Evolutionary conservation across 2,329 filamentous ascomycete species (phyloP).

Genomic region (Onygena corvina): DNA sequence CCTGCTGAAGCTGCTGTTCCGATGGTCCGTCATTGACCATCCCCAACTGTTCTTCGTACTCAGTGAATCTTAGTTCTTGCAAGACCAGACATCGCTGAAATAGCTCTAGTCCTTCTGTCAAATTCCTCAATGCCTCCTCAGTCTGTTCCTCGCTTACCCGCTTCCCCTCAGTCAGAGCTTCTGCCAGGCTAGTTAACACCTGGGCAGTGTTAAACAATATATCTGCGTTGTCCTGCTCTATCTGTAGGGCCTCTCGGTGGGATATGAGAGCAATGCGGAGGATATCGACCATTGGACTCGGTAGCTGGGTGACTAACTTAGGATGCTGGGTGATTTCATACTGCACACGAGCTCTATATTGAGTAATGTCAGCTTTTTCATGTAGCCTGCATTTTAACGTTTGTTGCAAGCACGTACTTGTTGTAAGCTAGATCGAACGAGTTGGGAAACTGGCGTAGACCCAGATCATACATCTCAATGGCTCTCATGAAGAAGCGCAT

Average conservation of each 20-base stretch:
- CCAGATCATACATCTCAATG: slow-evolving; percentile 54
- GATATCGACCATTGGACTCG: slow-evolving; percentile 41
- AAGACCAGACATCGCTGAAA: slow-evolving; percentile 46
- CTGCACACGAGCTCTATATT: slow-evolving; percentile 53
- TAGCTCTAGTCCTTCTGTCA: slow-evolving; percentile 51
- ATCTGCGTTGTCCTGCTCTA: slow-evolving; percentile 54
- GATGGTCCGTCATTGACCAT: slow-evolving; percentile 25
- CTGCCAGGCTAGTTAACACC: slow-evolving; percentile 54
- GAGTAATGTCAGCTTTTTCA: neutral
- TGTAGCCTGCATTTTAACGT: neutral
- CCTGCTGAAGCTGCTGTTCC: slow-evolving; percentile 5
- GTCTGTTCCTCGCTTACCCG: slow-evolving; percentile 33
- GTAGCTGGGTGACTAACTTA: slow-evolving; percentile 48
- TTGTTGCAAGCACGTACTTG: slow-evolving; percentile 40
- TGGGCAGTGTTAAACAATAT: slow-evolving; percentile 61
- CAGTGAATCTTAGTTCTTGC: slow-evolving; percentile 40
- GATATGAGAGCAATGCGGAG: slow-evolving; percentile 51
- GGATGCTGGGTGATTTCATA: slow-evolving; percentile 58
- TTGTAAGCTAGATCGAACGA: slow-evolving; percentile 65
- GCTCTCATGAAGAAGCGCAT: slow-evolving; percentile 49
- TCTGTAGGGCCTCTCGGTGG: slow-evolving; percentile 48
- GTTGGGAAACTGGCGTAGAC: slow-evolving; percentile 46
- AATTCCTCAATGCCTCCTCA: slow-evolving; percentile 39
- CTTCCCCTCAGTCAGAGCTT: slow-evolving; percentile 45
- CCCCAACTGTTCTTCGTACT: slow-evolving; percentile 34